A percentile compares a stretch with the other conserved stretches of the same genome.
Conservation (phyloP, 73 alveolate species). For the Stentor coeruleus region DNA sequence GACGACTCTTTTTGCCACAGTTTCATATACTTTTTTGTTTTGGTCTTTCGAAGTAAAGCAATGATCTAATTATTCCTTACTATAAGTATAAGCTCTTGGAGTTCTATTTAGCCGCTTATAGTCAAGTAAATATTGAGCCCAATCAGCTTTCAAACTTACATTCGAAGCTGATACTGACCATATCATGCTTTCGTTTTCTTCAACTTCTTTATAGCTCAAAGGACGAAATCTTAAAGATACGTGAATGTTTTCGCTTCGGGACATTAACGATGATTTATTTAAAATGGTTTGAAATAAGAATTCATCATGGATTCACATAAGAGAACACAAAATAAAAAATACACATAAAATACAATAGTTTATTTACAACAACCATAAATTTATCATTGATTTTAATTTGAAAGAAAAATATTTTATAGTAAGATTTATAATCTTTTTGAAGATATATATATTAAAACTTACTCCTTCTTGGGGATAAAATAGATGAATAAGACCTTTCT, state of each 20-base stretch:
- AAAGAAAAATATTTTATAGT: too few relatives aligned
- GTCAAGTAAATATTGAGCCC: conserved; percentile 6
- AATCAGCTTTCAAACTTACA: conserved; percentile 11
- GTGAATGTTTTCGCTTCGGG: conserved; percentile 25
- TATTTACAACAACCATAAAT: too few relatives aligned
- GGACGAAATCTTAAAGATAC: conserved; percentile 27
- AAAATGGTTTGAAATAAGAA: too few relatives aligned
- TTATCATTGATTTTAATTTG: too few relatives aligned
- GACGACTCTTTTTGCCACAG: conserved; percentile 6
- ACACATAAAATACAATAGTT: too few relatives aligned
- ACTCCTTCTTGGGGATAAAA: too few relatives aligned
- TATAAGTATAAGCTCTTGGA: not conserved
- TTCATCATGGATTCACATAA: too few relatives aligned
- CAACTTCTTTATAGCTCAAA: conserved; percentile 5
- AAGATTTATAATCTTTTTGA: too few relatives aligned
- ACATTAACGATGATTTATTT: too few relatives aligned
- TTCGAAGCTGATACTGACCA: not conserved
- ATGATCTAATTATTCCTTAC: conserved; percentile 6
- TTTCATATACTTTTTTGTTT: not conserved
- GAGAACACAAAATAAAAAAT: too few relatives aligned
- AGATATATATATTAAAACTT: too few relatives aligned
- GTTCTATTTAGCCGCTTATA: not conserved
- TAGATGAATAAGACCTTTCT: too few relatives aligned
- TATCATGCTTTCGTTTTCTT: conserved; percentile 11
- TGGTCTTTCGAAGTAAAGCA: conserved; percentile 16